Percentiles rank a stretch among this genome's conserved stretches.
Evolutionary conservation across 441 rosid species (phyloP).

Genomic region (Jatropha podagrica): DNA sequence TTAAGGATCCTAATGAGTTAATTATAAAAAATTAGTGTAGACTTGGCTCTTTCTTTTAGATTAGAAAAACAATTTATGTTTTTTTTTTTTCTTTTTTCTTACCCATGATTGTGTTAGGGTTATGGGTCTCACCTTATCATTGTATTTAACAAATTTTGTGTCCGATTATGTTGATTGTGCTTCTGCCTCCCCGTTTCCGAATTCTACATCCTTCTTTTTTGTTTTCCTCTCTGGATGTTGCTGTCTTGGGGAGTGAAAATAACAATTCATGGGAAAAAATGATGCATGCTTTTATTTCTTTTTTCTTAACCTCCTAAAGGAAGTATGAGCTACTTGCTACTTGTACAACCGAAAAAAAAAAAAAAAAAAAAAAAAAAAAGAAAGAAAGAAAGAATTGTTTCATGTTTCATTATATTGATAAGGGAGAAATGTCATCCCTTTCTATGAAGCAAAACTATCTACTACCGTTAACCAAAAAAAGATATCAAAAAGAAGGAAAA

Average conservation of each 20-base stretch:
- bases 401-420: constrained; percentile 11
- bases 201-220: too few relatives aligned
- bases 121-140: too few relatives aligned
- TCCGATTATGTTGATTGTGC: too few relatives aligned
- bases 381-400: not conserved
- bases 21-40: too few relatives aligned
- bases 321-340: constrained; percentile 25
- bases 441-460: constrained; percentile 11
- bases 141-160: too few relatives aligned
- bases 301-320: not conserved
- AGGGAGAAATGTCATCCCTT: constrained; percentile 19
- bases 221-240: not conserved
- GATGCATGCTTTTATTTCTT: constrained; percentile 7
- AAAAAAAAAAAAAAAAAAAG: not conserved
- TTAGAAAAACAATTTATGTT: too few relatives aligned
- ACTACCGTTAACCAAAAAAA: not conserved
- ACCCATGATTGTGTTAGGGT: too few relatives aligned
- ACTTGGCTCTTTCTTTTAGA: too few relatives aligned
- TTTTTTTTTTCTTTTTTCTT: too few relatives aligned
- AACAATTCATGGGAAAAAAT: not conserved
- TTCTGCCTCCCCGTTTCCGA: too few relatives aligned
- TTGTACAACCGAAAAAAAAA: constrained; percentile 15
- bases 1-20: too few relatives aligned
- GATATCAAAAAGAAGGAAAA: not conserved
- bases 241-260: not conserved